Percentiles rank a stretch among this genome's conserved stretches.
These are phyloP conservation scores for Globisporangium solare DNA, from an alignment of 352 stramenopile species.

Conservation along the genomic window DNA sequence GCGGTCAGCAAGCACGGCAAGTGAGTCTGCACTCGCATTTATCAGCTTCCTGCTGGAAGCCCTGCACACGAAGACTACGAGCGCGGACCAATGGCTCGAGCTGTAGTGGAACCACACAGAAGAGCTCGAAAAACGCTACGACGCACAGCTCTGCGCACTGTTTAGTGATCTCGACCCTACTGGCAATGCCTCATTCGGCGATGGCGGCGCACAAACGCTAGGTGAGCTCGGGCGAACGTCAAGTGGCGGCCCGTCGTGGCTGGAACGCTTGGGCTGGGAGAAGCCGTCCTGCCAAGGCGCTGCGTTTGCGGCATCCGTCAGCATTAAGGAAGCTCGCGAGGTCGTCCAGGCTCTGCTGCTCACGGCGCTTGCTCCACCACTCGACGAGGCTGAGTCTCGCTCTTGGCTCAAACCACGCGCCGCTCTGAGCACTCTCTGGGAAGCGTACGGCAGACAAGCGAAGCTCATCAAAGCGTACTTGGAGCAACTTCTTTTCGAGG, in stretches of 20 bases:
- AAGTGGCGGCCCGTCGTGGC: neutral
- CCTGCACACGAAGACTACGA: neutral
- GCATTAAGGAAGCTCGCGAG: neutral
- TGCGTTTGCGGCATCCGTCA: neutral
- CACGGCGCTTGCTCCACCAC: no score
- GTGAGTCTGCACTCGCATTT: neutral
- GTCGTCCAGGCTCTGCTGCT: neutral
- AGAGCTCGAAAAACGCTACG: conserved; percentile 2
- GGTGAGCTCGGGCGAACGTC: neutral
- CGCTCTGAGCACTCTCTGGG: no score
- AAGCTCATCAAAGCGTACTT: no score
- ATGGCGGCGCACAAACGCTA: no score
- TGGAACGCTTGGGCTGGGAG: neutral
- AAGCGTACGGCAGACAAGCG: no score
- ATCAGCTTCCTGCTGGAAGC: conserved; percentile 10
- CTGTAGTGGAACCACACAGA: conserved; percentile 9
- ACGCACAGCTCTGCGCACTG: conserved; percentile 4
- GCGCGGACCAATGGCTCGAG: conserved; percentile 12
- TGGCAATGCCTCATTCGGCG: no score
- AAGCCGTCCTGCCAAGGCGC: neutral
- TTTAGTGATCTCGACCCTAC: neutral
- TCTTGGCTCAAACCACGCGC: neutral
- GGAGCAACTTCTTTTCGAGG: no score
- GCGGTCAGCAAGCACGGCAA: no score
- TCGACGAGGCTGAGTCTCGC: neutral